Conservation (phyloP, 306 rosid genomes). For the Sophora flavescens region DNA sequence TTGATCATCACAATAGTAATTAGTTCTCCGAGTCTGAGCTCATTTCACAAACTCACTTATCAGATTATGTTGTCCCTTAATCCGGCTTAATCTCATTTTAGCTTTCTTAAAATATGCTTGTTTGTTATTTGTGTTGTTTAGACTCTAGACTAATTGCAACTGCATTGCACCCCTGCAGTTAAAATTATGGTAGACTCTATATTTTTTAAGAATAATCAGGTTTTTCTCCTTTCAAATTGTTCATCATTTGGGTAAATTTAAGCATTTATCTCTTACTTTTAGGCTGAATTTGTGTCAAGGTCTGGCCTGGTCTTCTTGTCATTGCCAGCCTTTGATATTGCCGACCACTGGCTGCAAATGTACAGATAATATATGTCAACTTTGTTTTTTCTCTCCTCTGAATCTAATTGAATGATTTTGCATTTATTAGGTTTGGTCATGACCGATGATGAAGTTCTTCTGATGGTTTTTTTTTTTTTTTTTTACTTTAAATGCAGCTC, state of each 20-base stretch:
- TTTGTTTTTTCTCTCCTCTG: not conserved
- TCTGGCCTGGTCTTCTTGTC: constrained; percentile 86
- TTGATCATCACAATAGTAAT: constrained; percentile 29
- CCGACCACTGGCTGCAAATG: constrained; percentile 99
- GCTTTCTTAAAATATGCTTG: too few species aligned
- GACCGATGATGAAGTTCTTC: constrained; percentile 12
- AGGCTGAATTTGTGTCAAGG: constrained; percentile 61
- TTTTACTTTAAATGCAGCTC: constrained; percentile 68
- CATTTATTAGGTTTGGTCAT: constrained; percentile 16
- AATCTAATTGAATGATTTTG: constrained; percentile 4
- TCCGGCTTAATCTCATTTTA: too few species aligned
- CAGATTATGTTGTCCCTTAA: too few species aligned
- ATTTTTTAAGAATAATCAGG: constrained; percentile 9
- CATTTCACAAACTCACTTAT: not conserved
- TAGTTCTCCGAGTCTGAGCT: not conserved
- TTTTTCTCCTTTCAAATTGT: constrained; percentile 30
- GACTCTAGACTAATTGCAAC: too few species aligned
- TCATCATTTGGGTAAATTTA: constrained; percentile 34
- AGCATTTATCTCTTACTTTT: constrained; percentile 49
- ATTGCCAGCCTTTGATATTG: constrained; percentile 90
- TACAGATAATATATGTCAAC: constrained; percentile 68
- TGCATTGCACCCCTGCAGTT: too few species aligned
- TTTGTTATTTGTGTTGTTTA: too few species aligned
- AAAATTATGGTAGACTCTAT: too few species aligned
- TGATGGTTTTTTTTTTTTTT: constrained; percentile 10